Evolutionary conservation across 2,329 filamentous ascomycete genomes (phyloP).

Genomic region (Colletotrichum tamarilloi): DNA sequence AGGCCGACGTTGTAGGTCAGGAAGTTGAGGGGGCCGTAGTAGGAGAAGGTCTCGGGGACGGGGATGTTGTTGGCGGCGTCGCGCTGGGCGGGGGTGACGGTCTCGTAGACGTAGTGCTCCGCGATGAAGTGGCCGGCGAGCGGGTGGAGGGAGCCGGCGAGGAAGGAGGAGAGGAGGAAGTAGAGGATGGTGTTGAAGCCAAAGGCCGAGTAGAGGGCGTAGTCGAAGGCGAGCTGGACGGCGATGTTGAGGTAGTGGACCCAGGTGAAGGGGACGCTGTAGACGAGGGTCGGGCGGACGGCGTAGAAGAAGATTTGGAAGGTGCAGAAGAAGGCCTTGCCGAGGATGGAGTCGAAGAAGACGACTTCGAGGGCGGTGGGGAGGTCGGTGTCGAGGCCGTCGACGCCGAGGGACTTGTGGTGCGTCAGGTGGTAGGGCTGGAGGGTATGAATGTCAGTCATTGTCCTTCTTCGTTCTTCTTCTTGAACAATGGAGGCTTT

Average conservation of each 20-base stretch:
- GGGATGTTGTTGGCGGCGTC: slow-evolving; percentile 71
- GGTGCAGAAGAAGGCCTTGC: slow-evolving; percentile 98
- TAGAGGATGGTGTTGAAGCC: slow-evolving; percentile 79
- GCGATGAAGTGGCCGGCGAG: slow-evolving; percentile 98
- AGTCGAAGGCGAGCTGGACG: slow-evolving; percentile 83
- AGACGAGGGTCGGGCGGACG: slow-evolving; percentile 93
- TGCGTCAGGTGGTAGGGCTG: slow-evolving; percentile 97
- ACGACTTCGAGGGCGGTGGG: slow-evolving; percentile 91
- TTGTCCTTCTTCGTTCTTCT: neutral
- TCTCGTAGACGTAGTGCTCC: slow-evolving; percentile 90
- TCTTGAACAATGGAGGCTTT: neutral
- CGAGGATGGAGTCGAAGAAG: slow-evolving; percentile 92
- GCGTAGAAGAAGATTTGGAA: slow-evolving; percentile 99
- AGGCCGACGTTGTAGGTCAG: slow-evolving; percentile 97
- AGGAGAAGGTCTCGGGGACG: slow-evolving; percentile 94
- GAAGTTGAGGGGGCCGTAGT: slow-evolving; percentile 93
- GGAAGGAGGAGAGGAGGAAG: slow-evolving; percentile 88
- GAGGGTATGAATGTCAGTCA: slow-evolving; percentile 37
- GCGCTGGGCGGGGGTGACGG: slow-evolving; percentile 63
- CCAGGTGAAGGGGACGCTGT: slow-evolving; percentile 86
- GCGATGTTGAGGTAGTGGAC: slow-evolving; percentile 86
- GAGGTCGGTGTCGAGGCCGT: slow-evolving; percentile 95
- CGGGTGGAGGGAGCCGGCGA: slow-evolving; percentile 93
- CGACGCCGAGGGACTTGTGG: slow-evolving; percentile 97
- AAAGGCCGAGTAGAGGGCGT: slow-evolving; percentile 69